Evolutionary conservation across 345 rosid genomes (phyloP).

Genomic region (Fremontodendron californicum): DNA sequence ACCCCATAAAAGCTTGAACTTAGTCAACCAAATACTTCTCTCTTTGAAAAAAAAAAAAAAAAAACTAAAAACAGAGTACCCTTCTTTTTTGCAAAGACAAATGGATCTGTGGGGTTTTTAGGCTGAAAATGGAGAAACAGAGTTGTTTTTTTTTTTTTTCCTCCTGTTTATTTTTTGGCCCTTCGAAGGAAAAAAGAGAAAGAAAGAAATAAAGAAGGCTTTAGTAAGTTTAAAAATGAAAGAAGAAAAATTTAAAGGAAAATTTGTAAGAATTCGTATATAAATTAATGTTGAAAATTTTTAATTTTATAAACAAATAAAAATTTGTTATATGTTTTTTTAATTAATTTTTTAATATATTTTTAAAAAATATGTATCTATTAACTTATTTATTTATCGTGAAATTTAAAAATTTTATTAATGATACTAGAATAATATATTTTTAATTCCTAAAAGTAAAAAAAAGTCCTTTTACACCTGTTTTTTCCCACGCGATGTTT

Average conservation of each 20-base stretch:
- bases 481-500: background rate
- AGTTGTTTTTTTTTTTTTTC: background rate
- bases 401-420: too few species aligned
- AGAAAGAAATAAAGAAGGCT: background rate
- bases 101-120: slow-evolving; percentile 2
- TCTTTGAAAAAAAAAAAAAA: background rate
- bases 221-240: background rate
- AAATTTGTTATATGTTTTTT: too few species aligned
- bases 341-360: too few species aligned
- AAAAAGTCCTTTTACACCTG: background rate
- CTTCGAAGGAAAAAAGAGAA: background rate
- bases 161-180: background rate
- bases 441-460: too few species aligned
- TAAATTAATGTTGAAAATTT: too few species aligned
- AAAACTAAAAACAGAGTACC: background rate
- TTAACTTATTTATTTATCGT: too few species aligned
- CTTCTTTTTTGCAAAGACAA: background rate
- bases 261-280: background rate
- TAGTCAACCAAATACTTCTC: slow-evolving; percentile 6
- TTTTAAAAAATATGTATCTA: too few species aligned
- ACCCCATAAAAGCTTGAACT: slow-evolving; percentile 11
- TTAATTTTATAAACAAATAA: too few species aligned
- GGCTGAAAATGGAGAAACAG: background rate
- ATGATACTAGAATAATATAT: too few species aligned
- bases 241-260: background rate